Base-by-base conservation (phyloP, 257 asterid species). In the Salvia rosmarinus region DNA sequence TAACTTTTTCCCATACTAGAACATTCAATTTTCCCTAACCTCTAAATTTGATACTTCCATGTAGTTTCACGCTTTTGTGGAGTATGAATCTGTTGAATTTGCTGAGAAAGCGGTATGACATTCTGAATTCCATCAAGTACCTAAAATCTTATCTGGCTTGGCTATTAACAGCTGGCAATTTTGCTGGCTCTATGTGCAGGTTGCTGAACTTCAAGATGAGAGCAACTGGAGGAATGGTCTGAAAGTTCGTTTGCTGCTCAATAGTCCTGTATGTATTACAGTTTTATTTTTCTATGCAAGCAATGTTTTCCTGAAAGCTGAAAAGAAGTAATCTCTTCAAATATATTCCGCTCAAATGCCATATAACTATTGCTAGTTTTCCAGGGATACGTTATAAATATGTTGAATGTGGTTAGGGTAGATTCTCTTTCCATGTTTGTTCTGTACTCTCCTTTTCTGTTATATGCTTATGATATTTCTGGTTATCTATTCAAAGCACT, bases 1-100 rank as follows among this genome's bases (percentile, higher is more conserved):
- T 61, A 35, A 11, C 50, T 72, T 57, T 20, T 34, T 11, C 17
- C 46, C 14, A 14, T 42, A 14, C 40, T n/a, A n/a, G 4, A 60
- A 35, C 30, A 23, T 14, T n/a, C 16, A 7, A 64, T 11, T 23
- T 25, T 54, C 50, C 17, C 64, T 73, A 64, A 77, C 73, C 73
- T 63, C 49, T 19, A 42, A 20, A 58, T 72, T 70, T 68, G 66
- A 51, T 65, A 16, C 54, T 67, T 69, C 52, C 56, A 11, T 87
- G 88, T 80, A 92, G 98, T 82, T 88, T 85, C 97, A 92, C 25
- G 92, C 95, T 64, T 92, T 85, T 81, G 96, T 90, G 82, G 98
- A 92, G 82, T 92, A 92, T 64, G 96, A 92, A 71, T 79, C 97
- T 51, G 78, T 74, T 70, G 96, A 92, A 71, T 75, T 78, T 35